phyloP scores from a whole-genome alignment of 495 filamentous ascomycete species.

The Hypomontagnella submonticulosa region DNA sequence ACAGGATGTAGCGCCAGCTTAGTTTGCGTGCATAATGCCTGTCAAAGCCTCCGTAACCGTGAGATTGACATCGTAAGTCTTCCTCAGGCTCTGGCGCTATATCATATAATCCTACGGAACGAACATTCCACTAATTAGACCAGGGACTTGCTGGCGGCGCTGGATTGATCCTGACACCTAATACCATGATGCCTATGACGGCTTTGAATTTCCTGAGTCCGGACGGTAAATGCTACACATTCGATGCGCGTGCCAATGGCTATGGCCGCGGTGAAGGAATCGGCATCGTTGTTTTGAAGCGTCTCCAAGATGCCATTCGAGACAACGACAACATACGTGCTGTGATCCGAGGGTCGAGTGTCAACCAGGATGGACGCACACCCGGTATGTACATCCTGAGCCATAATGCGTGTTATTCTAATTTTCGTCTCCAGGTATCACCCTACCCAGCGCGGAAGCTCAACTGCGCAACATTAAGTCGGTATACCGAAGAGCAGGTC shows the following conservation, averaged over 20 bases:
- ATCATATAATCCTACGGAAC: not conserved
- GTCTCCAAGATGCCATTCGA: constrained; percentile 61
- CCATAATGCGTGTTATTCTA: constrained; percentile 4
- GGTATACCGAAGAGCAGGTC: constrained; percentile 53
- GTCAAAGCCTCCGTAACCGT: constrained; percentile 71
- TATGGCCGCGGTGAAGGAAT: constrained; percentile 73
- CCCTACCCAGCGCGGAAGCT: constrained; percentile 45
- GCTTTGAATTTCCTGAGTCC: constrained; percentile 45
- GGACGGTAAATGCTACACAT: constrained; percentile 54
- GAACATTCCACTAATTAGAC: constrained; percentile 4
- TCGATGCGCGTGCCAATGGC: constrained; percentile 67
- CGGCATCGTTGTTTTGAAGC: constrained; percentile 64
- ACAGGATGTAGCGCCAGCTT: constrained; percentile 80
- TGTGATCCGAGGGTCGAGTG: constrained; percentile 67
- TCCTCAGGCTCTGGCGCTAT: not conserved
- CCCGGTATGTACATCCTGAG: constrained; percentile 15
- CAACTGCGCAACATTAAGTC: constrained; percentile 64
- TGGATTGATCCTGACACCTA: constrained; percentile 46
- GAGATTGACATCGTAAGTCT: constrained; percentile 47
- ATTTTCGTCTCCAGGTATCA: constrained; percentile 44
- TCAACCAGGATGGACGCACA: constrained; percentile 68
- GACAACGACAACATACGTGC: constrained; percentile 67
- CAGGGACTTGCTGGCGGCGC: constrained; percentile 50
- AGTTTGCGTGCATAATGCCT: constrained; percentile 68
- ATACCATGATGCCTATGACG: constrained; percentile 46